Evolutionary conservation across 257 asterid species (phyloP), one percentile per base, ranked within the genome.

Genomic region (Mitragyna speciosa): DNA sequence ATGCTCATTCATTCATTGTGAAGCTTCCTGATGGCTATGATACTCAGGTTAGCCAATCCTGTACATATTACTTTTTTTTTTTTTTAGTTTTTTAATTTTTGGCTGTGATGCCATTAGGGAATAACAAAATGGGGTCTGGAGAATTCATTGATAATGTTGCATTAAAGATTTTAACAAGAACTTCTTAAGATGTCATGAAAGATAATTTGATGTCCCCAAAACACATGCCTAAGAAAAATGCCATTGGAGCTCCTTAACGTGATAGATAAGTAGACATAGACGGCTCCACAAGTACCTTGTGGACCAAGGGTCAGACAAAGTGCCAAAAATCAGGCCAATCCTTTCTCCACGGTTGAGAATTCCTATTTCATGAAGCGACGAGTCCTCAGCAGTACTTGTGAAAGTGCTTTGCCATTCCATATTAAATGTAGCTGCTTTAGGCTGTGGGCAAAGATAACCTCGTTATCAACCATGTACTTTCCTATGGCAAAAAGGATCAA

Each of bases 1-100:
- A 94, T 68, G 98, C 96, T 0, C 94, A 91, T 84, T 91, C 96
- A 9, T 94, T 94, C 85, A 80, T 93, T 31, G 89, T 90, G 84
- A 93, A 93, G 89, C 95, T 91, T 56, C 93, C 97, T 9, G 88
- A 91, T 79, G 97, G 96, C 75, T 93, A 89, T 43, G 96, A 93
- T 75, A 89, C 96, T 82, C 97, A 90, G 96, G 96, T 93, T 63
- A 76, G 91, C 22, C 30, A 64, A 41, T 41, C 7, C 20, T 51
- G 41, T 69, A 47, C 16, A 70, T 70, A 36, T 47, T 48, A 74
- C 58, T 14, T 52, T 8, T 48, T 1, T 28, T 70, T 36, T 47
- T 20, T 0, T 66, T 36, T 36, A 36, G 22, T 47, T 20, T 0
- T 66, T 36, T 36, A 36, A 9, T 54, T 54, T 51, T 12, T 6